Base-by-base conservation (phyloP, 257 asterid genomes). In the Scutellaria galericulata region DNA sequence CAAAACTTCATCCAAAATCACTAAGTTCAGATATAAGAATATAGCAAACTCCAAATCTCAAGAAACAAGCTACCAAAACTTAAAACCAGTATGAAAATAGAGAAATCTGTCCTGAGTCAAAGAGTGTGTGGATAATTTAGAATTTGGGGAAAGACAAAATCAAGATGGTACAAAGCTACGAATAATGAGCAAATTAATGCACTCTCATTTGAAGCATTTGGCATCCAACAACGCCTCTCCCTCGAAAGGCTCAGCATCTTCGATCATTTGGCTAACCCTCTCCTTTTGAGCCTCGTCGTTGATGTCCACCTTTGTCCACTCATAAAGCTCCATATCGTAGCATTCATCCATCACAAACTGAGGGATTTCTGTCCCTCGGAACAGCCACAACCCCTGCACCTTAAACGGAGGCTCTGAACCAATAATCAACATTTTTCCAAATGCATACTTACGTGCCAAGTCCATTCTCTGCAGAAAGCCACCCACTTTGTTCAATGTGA, bases 401-500 rank as follows among this genome's bases (percentile, higher is more conserved):
- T 92, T 92, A 64, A 66, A 92, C 2, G 98, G 99, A 51, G 88
- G 60, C 66, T 78, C 86, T 1, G 91, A 76, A n/a, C 99, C 99
- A 31, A 94, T 79, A 3, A 94, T 71, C 83, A 94, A 66, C 99
- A 94, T 94, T 86, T 94, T 94, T 52, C 99, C 99, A 57, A 94
- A 94, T 0, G 97, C 96, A 22, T 94, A 91, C 80, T 94, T 94
- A 68, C 99, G 91, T 12, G 88, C 90, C 83, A 94, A 78, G 79
- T 94, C 97, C 99, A 94, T 89, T 42, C 99, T 79, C 80, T 94
- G 99, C 61, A 94, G 88, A 56, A 94, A 94, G 0, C 99, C 99
- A 27, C 97, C 70, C 47, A 94, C 97, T 78, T 94, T 94, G 90
- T 94, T 94, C 87, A 91, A 14, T 6, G 99, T 94, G 57, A 94